These are phyloP conservation scores for Globisporangium nodosum DNA, from an alignment of 352 stramenopile species.

Conservation along the genomic window DNA sequence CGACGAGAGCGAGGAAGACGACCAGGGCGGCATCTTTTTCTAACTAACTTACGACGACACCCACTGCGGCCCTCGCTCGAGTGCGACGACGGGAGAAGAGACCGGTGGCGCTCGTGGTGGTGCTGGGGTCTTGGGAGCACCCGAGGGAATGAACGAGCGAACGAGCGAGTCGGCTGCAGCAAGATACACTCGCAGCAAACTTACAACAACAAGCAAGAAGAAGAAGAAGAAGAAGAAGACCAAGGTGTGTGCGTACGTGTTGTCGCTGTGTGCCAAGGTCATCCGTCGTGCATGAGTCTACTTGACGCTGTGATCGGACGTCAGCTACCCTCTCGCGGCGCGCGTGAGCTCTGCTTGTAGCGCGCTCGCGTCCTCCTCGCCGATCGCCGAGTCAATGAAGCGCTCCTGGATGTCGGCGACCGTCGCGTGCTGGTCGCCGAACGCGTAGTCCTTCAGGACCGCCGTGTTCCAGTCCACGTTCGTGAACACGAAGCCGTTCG, in stretches of 20 bases:
- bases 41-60: conserved; percentile 34
- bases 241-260: too few species aligned
- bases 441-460: conserved; percentile 66
- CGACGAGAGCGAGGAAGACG: conserved; percentile 75
- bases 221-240: too few species aligned
- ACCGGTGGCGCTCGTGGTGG: too few species aligned
- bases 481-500: conserved; percentile 80
- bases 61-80: too few species aligned
- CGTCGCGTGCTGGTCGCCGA: conserved; percentile 44
- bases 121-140: too few species aligned
- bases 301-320: neutral
- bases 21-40: conserved; percentile 84
- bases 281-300: too few species aligned
- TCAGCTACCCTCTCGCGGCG: conserved; percentile 11
- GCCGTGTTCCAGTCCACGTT: conserved; percentile 74
- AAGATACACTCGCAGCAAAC: too few species aligned
- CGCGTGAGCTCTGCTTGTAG: conserved; percentile 33
- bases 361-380: conserved; percentile 20
- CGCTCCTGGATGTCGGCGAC: conserved; percentile 60
- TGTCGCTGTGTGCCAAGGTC: neutral
- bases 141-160: too few species aligned
- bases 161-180: too few species aligned
- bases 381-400: conserved; percentile 39
- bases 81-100: neutral
- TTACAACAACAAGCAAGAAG: too few species aligned